Evolutionary conservation across 1,139 yeast genomes (phyloP), one percentile per base, ranked within the genome.

Genomic region (Eremothecium gossypii): DNA sequence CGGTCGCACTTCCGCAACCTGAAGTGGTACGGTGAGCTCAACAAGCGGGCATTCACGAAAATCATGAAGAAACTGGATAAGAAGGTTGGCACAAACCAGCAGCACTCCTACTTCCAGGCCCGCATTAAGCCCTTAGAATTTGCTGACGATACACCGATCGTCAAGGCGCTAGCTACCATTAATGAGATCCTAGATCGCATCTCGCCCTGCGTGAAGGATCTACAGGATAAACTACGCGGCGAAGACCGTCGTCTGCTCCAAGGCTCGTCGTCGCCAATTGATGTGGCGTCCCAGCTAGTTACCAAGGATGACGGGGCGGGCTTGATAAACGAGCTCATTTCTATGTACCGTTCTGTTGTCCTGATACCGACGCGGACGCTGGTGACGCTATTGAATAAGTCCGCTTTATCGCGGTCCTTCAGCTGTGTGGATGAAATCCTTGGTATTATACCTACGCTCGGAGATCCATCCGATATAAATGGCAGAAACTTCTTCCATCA

Each of bases 11-110:
- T 83, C 48, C 72, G 96, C 45, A 87, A 87, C 62, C 69, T 91
- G 58, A 81, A 81, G 60, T 89, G 97, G 96, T 91, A 77, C 61
- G 94, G 95, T 12, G 97, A 89, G 54, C 74, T 89, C 55, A 91
- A 91, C 66, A 86, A 83, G 60, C 79, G 91, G 48, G 98, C 96
- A 0, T 83, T 87, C 55, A 74, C 79, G 44, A 91, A 91, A 67
- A 91, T 91, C 50, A 69, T 91, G 58, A 91, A 91, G 66, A 87
- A 87, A 57, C 71, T 87, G 52, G 97, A 91, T 61, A 91, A 91
- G 67, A 86, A 86, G 60, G 70, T 82, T 44, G 84, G 89, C 9
- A 76, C 80, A 20, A 68, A 71, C 48, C 78, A 82, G 46, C 85
- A 83, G 60, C 76, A 76, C 38, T 68, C 73, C 28, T 87, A 83